Evolutionary conservation across 805 yeast species (phyloP), one percentile per base, ranked within the genome.

Genomic region (Sungouiella thailandica): DNA sequence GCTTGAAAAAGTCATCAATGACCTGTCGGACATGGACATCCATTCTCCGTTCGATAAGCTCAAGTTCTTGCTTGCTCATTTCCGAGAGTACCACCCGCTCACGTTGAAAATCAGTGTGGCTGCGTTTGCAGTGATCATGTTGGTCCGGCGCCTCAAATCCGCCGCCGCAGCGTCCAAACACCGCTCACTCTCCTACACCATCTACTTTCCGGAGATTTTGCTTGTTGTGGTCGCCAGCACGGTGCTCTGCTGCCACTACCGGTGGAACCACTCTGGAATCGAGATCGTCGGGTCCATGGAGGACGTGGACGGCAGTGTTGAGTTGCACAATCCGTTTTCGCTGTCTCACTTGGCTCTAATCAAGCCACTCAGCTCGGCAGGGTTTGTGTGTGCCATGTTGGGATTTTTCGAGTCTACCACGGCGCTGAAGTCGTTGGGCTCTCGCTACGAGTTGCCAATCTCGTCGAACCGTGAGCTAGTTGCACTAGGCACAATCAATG

Each of bases 371-470:
- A 68, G 78, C n/a, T 71, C 90, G 1, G 76, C 93, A 0, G 70
- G 71, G 3, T 76, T 88, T 40, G 70, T 83, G 37, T 76, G 85
- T 41, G 94, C 96, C 0, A 74, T 87, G 52, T 62, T 90, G 23
- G 97, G 97, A 0, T 87, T 90, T 52, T 84, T 90, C 47, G 97
- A 90, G 55, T 81, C 95, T 6, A 84, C 96, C 1, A 88, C 96
- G 0, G 96, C 97, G 1, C 83, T 89, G 13, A 86, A 93, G 56
- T 75, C 95, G 0, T 62, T 93, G 17, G 93, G 94, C 1, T 72
- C 89, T 1, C 66, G 72, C n/a, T 78, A 76, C 42, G 82, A 84
- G 41, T 53, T 74, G 23, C 80, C 86, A 0, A 74, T 88, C 8
- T 84, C 95, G 0, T 76, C 94, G 12, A 89, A 93, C 56, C 73